phyloP scores from a whole-genome alignment of 768 basidiomycete genomes.

The Saitozyma sp. region DNA sequence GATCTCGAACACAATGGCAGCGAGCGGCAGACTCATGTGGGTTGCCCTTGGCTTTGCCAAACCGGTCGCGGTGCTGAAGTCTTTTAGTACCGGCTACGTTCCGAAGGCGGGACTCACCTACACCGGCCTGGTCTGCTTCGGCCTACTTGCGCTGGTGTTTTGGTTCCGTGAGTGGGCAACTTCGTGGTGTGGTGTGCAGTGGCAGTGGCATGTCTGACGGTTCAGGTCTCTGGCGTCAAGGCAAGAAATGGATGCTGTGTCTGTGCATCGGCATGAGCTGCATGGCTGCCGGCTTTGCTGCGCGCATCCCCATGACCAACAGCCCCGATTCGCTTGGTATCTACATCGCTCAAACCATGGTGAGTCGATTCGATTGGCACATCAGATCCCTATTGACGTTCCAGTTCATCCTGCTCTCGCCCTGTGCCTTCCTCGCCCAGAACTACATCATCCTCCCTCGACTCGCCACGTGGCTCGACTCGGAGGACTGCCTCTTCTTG shows the following conservation, averaged over 20 bases:
- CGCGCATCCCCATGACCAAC: constrained; percentile 15
- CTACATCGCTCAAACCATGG: constrained; percentile 29
- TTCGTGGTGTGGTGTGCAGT: too few species aligned
- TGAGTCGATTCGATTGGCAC: constrained; percentile 11
- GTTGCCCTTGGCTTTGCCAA: neutral
- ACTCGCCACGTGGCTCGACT: constrained; percentile 59
- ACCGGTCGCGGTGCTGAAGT: neutral
- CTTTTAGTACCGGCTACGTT: constrained; percentile 11
- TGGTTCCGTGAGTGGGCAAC: constrained; percentile 7
- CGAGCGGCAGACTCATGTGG: neutral
- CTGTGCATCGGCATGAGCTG: constrained; percentile 12
- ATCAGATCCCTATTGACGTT: neutral
- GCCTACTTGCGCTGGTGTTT: neutral
- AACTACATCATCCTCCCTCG: constrained; percentile 69
- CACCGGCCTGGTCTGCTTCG: constrained; percentile 4
- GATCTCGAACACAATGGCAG: neutral
- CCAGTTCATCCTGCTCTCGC: constrained; percentile 50
- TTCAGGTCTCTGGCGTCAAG: constrained; percentile 16
- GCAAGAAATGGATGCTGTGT: constrained; percentile 23
- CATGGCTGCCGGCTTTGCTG: constrained; percentile 21
- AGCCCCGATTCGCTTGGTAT: constrained; percentile 15
- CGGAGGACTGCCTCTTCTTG: constrained; percentile 59
- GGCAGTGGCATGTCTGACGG: too few species aligned
- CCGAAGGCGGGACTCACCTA: constrained; percentile 5
- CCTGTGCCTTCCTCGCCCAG: constrained; percentile 65